Percentiles rank a stretch among this genome's conserved stretches.
Evolutionary conservation across 1,284 basidiomycete species (phyloP).

Genomic region (Cutaneotrichosporon mucoides): DNA sequence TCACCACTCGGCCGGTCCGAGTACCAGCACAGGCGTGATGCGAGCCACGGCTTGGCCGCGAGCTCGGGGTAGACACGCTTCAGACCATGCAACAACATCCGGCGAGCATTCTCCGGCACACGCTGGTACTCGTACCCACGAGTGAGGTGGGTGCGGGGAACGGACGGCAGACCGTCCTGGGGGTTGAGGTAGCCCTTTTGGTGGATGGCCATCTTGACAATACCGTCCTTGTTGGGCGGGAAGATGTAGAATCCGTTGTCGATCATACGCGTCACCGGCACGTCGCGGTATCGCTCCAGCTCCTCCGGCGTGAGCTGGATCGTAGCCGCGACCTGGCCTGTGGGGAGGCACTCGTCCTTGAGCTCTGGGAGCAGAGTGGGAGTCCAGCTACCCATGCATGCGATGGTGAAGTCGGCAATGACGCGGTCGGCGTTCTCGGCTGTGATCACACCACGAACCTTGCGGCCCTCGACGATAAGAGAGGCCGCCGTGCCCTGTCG

Average conservation of each 20-base stretch:
- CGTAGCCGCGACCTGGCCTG: slow-evolving; percentile 63
- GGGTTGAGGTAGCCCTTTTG: slow-evolving; percentile 35
- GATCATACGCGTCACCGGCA: slow-evolving; percentile 68
- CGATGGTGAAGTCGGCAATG: slow-evolving; percentile 30
- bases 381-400: slow-evolving; percentile 42
- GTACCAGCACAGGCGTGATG: slow-evolving; percentile 35
- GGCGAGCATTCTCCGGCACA: slow-evolving; percentile 5
- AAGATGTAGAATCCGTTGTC: slow-evolving; percentile 66
- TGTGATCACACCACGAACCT: slow-evolving; percentile 59
- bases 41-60: slow-evolving; percentile 16
- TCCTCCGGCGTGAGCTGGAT: slow-evolving; percentile 66
- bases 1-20: slow-evolving; percentile 42
- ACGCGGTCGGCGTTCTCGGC: slow-evolving; percentile 48
- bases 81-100: slow-evolving; percentile 10
- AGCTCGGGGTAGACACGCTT: slow-evolving; percentile 22
- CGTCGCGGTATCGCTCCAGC: slow-evolving; percentile 56
- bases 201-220: slow-evolving; percentile 47
- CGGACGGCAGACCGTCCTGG: slow-evolving; percentile 1
- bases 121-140: slow-evolving; percentile 9
- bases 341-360: slow-evolving; percentile 15
- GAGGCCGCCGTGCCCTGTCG: slow-evolving; percentile 6
- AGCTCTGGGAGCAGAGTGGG: slow-evolving; percentile 19
- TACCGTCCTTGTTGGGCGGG: slow-evolving; percentile 49
- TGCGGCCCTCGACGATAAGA: slow-evolving; percentile 19
- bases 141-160: slow-evolving; percentile 11